phyloP scores from a whole-genome alignment of 257 asterid species.

The Cynanchum wilfordii region DNA sequence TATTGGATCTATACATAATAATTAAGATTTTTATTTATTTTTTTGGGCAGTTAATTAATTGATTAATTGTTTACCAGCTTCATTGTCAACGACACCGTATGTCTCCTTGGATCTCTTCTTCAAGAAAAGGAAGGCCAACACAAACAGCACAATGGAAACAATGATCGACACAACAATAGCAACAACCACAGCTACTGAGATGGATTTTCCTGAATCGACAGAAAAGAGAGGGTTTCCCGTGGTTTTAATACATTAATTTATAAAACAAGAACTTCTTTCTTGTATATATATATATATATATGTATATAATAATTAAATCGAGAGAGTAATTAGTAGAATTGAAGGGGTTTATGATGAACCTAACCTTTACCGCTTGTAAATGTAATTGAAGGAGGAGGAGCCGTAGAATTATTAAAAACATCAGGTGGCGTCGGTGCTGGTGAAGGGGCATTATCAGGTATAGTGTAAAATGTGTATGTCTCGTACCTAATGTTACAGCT shows the following conservation, averaged over 20 bases:
- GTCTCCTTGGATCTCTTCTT: not conserved
- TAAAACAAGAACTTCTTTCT: too few relatives aligned
- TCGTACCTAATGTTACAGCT: constrained; percentile 18
- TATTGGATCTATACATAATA: too few relatives aligned
- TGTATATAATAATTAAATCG: not conserved
- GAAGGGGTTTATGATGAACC: not conserved
- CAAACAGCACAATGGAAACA: not conserved
- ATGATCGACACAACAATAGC: not conserved
- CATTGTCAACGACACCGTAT: not conserved
- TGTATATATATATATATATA: not conserved
- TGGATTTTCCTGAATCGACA: not conserved
- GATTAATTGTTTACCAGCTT: not conserved
- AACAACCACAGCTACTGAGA: not conserved
- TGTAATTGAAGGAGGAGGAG: not conserved
- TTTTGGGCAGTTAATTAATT: too few relatives aligned
- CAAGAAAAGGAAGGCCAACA: not conserved
- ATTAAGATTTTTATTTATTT: too few relatives aligned
- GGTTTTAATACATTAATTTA: too few relatives aligned
- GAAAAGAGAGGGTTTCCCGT: not conserved
- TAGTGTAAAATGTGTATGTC: not conserved
- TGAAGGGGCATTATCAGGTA: not conserved
- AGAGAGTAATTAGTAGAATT: not conserved
- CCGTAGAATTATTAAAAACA: not conserved
- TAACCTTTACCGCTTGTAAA: not conserved
- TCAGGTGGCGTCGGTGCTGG: not conserved